Conservation (phyloP, 129 eudicot species). For the Tagetes erecta region DNA sequence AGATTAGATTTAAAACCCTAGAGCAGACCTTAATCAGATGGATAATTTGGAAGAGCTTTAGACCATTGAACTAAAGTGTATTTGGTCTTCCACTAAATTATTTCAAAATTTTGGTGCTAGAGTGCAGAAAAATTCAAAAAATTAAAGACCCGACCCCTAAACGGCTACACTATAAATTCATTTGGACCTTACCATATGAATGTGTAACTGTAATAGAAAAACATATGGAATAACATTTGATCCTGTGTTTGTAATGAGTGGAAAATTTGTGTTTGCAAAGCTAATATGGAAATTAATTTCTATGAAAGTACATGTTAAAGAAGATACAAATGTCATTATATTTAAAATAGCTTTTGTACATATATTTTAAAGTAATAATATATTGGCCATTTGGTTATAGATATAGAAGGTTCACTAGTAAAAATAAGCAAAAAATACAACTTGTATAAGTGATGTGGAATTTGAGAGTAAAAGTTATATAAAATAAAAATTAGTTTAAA, state of each 20-base stretch:
- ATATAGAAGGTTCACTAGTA: background rate
- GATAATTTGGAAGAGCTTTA: background rate
- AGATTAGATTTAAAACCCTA: background rate
- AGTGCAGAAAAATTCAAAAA: background rate
- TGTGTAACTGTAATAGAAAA: background rate
- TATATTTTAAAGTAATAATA: background rate
- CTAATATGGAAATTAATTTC: background rate
- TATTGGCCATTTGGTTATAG: background rate
- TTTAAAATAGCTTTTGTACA: background rate
- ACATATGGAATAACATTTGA: background rate
- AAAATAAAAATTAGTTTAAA: background rate
- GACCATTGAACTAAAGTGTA: background rate
- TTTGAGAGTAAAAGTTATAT: background rate
- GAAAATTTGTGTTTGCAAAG: background rate
- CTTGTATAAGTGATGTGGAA: background rate
- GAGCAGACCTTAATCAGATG: background rate
- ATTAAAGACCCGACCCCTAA: background rate
- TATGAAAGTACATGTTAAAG: background rate
- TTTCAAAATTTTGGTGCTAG: background rate
- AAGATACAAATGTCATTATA: background rate
- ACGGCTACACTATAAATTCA: background rate
- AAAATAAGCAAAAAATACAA: background rate
- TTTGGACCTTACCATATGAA: background rate
- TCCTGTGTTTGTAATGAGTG: background rate
- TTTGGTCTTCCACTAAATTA: background rate